These are phyloP conservation scores for Extremus antarcticus DNA, from an alignment of 495 filamentous ascomycete species.

Conservation along the genomic window DNA sequence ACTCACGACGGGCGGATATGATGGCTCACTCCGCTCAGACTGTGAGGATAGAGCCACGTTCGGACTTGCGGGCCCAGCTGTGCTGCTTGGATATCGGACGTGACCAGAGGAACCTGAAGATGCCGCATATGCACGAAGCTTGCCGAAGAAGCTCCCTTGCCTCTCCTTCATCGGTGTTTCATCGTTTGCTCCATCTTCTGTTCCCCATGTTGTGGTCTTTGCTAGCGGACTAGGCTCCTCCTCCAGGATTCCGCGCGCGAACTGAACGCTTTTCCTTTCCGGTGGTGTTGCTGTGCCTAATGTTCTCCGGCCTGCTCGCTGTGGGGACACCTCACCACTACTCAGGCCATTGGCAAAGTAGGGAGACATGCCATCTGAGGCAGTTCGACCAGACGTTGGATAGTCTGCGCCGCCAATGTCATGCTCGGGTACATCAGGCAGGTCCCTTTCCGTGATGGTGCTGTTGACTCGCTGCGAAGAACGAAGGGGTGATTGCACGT, in stretches of 20 bases:
- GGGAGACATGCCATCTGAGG: neutral
- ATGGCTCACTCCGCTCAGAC: slow-evolving; percentile 20
- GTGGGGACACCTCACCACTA: neutral
- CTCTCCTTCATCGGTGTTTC: slow-evolving; percentile 17
- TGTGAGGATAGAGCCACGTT: slow-evolving; percentile 21
- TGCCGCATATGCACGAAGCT: slow-evolving; percentile 30
- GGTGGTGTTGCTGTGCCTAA: slow-evolving; percentile 27
- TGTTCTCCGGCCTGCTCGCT: neutral
- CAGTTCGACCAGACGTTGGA: neutral
- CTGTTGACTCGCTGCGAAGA: slow-evolving; percentile 6
- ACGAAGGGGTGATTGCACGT: slow-evolving; percentile 10
- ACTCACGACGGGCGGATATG: slow-evolving; percentile 24
- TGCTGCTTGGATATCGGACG: slow-evolving; percentile 25
- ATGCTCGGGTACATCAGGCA: neutral
- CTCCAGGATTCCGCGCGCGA: slow-evolving; percentile 25
- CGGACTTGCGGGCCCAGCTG: slow-evolving; percentile 21
- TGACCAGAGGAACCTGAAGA: slow-evolving; percentile 28
- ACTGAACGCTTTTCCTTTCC: slow-evolving; percentile 33
- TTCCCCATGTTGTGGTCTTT: slow-evolving; percentile 23
- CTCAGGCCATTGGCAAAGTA: neutral
- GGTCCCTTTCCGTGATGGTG: neutral
- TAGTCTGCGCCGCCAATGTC: neutral
- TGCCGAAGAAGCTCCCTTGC: slow-evolving; percentile 28
- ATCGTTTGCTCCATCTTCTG: slow-evolving; percentile 20
- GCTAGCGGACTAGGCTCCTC: slow-evolving; percentile 18